A percentile compares a stretch with the other conserved stretches of the same genome.
Evolutionary conservation across 306 rosid species (phyloP).

Genomic region (Aeschynomene evenia): DNA sequence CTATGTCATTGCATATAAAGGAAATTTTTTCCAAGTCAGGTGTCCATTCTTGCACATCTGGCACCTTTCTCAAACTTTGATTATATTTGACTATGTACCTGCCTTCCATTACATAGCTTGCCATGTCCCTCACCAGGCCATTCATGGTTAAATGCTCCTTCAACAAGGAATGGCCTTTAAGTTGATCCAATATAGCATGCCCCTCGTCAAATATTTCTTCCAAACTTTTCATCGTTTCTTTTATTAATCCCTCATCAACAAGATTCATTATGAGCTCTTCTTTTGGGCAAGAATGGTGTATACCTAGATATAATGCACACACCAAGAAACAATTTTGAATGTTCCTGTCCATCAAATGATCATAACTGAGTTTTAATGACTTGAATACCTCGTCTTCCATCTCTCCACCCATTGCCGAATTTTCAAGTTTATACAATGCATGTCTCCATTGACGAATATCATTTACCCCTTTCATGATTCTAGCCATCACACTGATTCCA

Average conservation of each 20-base stretch:
- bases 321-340: conserved; percentile 14
- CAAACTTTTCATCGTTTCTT: not conserved
- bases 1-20: not conserved
- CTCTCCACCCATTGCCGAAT: not conserved
- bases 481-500: not conserved
- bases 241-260: not conserved
- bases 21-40: not conserved
- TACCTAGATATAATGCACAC: conserved; percentile 3
- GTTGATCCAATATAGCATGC: not conserved
- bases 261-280: not conserved
- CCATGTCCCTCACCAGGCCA: not conserved
- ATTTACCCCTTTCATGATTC: not conserved
- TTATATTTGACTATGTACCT: not conserved
- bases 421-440: not conserved
- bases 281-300: not conserved
- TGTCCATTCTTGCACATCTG: not conserved
- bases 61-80: not conserved
- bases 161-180: not conserved
- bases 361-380: conserved; percentile 26
- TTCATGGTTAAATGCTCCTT: not conserved
- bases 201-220: not conserved
- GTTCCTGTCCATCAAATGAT: not conserved
- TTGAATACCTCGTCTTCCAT: conserved; percentile 25
- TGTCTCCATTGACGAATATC: not conserved
- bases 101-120: not conserved